Conservation (phyloP, 345 rosid genomes). For the Aquilaria yunnanensis region DNA sequence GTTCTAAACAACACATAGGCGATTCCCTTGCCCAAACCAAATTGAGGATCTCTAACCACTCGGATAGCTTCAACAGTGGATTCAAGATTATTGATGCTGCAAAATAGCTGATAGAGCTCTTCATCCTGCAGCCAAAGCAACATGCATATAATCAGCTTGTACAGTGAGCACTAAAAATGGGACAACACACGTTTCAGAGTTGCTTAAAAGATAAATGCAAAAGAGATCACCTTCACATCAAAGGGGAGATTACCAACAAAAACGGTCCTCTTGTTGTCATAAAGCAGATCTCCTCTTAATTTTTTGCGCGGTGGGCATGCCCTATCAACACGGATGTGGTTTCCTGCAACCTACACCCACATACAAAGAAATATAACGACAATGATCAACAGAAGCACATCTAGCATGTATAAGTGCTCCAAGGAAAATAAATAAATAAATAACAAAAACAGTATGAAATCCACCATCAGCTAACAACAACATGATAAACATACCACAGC, state of each 20-base stretch:
- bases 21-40: conserved; percentile 88
- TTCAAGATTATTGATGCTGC: conserved; percentile 46
- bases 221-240: conserved; percentile 74
- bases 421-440: too few species aligned
- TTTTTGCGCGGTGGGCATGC: conserved; percentile 97
- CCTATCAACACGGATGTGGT: conserved; percentile 93
- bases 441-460: neutral
- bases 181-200: conserved; percentile 1
- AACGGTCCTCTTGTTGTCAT: conserved; percentile 80
- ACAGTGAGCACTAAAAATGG: neutral
- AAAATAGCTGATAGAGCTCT: conserved; percentile 81
- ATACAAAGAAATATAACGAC: conserved; percentile 4
- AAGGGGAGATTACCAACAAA: conserved; percentile 95
- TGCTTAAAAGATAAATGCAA: neutral
- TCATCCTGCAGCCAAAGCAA: conserved; percentile 52
- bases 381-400: conserved; percentile 3
- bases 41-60: conserved; percentile 76
- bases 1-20: conserved; percentile 90
- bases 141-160: neutral
- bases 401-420: neutral
- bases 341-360: conserved; percentile 59
- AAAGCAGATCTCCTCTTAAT: conserved; percentile 61
- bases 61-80: conserved; percentile 85
- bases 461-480: neutral
- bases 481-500: conserved; percentile 56